Base-by-base conservation (phyloP, 257 asterid genomes). In the Solanum microdontum region DNA sequence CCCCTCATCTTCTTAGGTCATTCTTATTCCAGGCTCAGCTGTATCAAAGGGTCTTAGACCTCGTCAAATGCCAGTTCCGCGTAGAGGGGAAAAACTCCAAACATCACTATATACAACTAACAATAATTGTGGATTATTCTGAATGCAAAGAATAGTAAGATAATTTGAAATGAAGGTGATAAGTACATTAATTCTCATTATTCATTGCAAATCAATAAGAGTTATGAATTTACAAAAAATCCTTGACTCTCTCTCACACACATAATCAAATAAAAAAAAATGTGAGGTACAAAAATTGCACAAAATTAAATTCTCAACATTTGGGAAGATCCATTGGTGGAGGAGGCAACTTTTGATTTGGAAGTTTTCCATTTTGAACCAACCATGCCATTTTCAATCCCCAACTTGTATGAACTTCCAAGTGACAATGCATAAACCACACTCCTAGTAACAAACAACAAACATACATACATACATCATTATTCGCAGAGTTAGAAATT, bases 321-420 rank as follows among this genome's bases (percentile, higher is more conserved):
- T 93, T 93, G 8, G 97, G 97, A 40, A 94, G 93, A 79, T 94
- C 97, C 4, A 87, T 79, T 4, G 97, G 97, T 19, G 97, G 95
- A 1, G 95, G 97, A 88, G 89, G 92, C 28, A 94, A 87, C 88
- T 87, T 93, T 26, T 94, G 93, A 83, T 90, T 90, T 19, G 94
- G 94, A 86, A 91, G 91, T 80, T 92, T 89, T 85, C 97, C 97
- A 87, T 94, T 94, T 26, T 90, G 84, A 48, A 94, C 97, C 26
- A 94, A 90, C 95, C 95, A 94, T 11, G 94, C 97, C 97, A 94
- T 93, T 83, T 92, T 92, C 89, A 94, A 64, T 2, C 84, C 84
- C 84, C 84, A 79, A 26, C 84, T 79, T 26, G 39, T 43, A 13
- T 79, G 84, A 43, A 79, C 9, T 45, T 79, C 84, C 64, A 80